Evolutionary conservation across 352 stramenopile species (phyloP).

Genomic region (Phytophthora melonis): DNA sequence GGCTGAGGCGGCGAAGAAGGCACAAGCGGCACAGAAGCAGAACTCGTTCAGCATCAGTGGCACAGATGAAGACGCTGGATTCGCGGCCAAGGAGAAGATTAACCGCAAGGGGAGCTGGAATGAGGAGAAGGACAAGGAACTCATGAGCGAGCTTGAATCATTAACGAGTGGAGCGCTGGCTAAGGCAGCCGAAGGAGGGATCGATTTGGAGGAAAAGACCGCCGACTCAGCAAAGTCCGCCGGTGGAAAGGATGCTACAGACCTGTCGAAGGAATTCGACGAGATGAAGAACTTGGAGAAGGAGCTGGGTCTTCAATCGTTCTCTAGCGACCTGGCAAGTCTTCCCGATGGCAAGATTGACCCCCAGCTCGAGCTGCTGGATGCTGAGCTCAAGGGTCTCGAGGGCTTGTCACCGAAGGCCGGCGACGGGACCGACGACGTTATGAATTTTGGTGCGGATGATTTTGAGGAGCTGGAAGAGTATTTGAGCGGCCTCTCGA

Average conservation of each 20-base stretch:
- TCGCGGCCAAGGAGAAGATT: conserved; percentile 42
- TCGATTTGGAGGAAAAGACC: conserved; percentile 56
- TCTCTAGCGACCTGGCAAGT: conserved; percentile 57
- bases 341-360: conserved; percentile 65
- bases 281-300: conserved; percentile 88
- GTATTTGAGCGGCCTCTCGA: conserved; percentile 84
- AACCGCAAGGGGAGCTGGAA: conserved; percentile 85
- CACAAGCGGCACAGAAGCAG: conserved; percentile 43
- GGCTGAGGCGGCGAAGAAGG: conserved; percentile 37
- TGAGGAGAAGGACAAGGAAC: conserved; percentile 86
- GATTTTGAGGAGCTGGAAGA: conserved; percentile 92
- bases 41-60: conserved; percentile 84
- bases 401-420: conserved; percentile 60
- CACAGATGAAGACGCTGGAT: conserved; percentile 63
- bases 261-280: conserved; percentile 76
- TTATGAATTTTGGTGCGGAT: conserved; percentile 88
- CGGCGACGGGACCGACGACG: conserved; percentile 56
- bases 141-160: conserved; percentile 89
- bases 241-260: conserved; percentile 47
- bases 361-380: conserved; percentile 72
- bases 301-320: conserved; percentile 76
- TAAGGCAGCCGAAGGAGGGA: conserved; percentile 46
- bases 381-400: conserved; percentile 79
- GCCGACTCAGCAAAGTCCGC: conserved; percentile 18
- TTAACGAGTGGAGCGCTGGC: conserved; percentile 66